Percentiles rank a stretch among this genome's conserved stretches.
Conservation (phyloP, 2,329 filamentous ascomycete genomes). For the Claviceps lovelessii region DNA sequence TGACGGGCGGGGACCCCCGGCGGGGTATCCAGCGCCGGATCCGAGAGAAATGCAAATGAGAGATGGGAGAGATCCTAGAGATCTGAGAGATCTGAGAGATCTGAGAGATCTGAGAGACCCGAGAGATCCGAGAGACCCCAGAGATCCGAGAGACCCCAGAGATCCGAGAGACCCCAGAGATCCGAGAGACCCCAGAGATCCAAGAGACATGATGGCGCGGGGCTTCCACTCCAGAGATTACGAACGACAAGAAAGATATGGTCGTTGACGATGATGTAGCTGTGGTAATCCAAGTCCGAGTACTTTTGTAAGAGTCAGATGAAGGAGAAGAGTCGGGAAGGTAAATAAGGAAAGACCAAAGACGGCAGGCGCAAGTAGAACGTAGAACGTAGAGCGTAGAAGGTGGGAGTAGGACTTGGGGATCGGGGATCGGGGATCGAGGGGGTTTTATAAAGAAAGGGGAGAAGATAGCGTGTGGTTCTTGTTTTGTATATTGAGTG, state of each 20-base stretch:
- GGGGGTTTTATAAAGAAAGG: background rate
- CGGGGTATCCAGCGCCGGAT: constrained; percentile 21
- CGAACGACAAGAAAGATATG: constrained; percentile 31
- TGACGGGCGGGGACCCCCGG: constrained; percentile 28
- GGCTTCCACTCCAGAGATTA: constrained; percentile 32
- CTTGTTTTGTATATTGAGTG: background rate
- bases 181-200: constrained; percentile 21
- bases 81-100: constrained; percentile 21
- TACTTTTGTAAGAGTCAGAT: too few species aligned
- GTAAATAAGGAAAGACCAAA: background rate
- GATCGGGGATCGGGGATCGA: background rate
- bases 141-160: constrained; percentile 17
- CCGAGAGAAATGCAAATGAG: constrained; percentile 18
- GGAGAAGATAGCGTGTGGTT: background rate
- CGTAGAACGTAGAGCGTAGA: too few species aligned
- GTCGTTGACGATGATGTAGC: constrained; percentile 17
- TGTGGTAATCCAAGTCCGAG: too few species aligned
- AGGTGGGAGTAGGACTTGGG: too few species aligned
- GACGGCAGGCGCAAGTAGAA: background rate
- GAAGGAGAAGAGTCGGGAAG: too few species aligned
- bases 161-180: background rate
- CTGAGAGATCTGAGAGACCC: constrained; percentile 12
- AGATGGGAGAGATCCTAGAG: constrained; percentile 3
- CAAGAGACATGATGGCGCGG: constrained; percentile 27
- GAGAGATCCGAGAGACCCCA: too few species aligned